Conservation (phyloP, 257 asterid genomes). For the Cruciata laevipes region DNA sequence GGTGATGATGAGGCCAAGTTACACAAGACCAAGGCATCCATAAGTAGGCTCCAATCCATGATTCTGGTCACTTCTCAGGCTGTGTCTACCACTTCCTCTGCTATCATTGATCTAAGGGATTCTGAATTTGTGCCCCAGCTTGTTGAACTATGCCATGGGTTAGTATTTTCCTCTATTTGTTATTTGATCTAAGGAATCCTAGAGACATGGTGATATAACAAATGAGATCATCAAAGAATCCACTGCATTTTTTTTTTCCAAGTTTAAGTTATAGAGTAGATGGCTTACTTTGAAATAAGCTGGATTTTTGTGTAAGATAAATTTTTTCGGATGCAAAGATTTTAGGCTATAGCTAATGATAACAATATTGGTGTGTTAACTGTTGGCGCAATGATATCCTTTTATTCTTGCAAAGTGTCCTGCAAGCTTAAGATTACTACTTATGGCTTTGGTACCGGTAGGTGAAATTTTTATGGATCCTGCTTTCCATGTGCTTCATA, state of each 20-base stretch:
- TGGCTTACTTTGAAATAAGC: not conserved
- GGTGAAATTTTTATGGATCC: constrained; percentile 16
- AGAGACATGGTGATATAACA: not conserved
- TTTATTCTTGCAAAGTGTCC: constrained; percentile 2
- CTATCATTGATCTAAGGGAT: constrained; percentile 67
- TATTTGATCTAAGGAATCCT: not conserved
- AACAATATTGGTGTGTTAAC: not conserved
- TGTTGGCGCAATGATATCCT: not conserved
- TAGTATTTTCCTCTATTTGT: constrained; percentile 14
- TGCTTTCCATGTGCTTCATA: constrained; percentile 16
- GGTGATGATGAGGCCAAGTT: constrained; percentile 70
- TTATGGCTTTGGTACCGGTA: constrained; percentile 15
- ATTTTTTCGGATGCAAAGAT: not conserved
- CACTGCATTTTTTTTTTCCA: not conserved
- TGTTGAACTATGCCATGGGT: constrained; percentile 97
- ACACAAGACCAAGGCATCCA: constrained; percentile 96
- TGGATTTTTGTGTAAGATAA: not conserved
- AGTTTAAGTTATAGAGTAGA: not conserved
- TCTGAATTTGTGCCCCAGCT: constrained; percentile 94
- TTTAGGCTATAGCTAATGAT: not conserved
- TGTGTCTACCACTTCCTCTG: constrained; percentile 81
- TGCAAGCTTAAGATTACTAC: not conserved
- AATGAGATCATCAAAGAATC: not conserved
- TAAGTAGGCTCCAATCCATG: constrained; percentile 77
- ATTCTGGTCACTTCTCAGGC: constrained; percentile 93